Evolutionary conservation across 176 grass and related monocot genomes (phyloP).

Genomic region (Ensete ventricosum): DNA sequence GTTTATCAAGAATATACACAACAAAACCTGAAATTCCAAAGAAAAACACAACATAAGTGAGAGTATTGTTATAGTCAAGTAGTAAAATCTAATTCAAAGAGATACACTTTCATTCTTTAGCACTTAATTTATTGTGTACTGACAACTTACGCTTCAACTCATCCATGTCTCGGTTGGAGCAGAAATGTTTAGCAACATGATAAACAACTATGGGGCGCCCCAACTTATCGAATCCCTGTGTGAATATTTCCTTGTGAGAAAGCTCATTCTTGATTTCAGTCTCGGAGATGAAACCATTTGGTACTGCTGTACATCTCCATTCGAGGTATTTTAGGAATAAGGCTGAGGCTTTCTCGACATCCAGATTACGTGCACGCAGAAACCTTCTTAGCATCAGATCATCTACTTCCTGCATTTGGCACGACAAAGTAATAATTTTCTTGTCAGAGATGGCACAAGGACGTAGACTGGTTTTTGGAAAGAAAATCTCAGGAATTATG

Average conservation of each 20-base stretch:
- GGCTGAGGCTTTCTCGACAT: conserved; percentile 22
- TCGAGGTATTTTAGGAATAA: conserved; percentile 19
- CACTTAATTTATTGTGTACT: neutral
- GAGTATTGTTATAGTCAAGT: neutral
- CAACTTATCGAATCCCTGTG: conserved; percentile 28
- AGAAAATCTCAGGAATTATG: neutral
- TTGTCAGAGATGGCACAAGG: neutral
- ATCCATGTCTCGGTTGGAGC: conserved; percentile 20
- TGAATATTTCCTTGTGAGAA: conserved; percentile 20
- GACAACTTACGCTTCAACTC: conserved; percentile 24
- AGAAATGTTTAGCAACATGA: conserved; percentile 20
- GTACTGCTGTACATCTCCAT: conserved; percentile 19
- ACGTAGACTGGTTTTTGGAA: neutral
- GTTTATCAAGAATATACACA: conserved; percentile 26
- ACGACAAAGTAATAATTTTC: neutral
- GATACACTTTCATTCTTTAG: too few species aligned
- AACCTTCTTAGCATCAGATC: conserved; percentile 24
- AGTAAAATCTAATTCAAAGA: too few species aligned
- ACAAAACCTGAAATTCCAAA: conserved; percentile 25
- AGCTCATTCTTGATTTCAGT: conserved; percentile 33
- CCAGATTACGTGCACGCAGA: conserved; percentile 25
- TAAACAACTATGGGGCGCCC: conserved; percentile 23
- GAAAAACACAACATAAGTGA: neutral
- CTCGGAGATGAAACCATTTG: conserved; percentile 26
- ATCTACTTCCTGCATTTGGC: conserved; percentile 21